Evolutionary conservation across 352 stramenopile genomes (phyloP).

Genomic region (Globisporangium nunn): DNA sequence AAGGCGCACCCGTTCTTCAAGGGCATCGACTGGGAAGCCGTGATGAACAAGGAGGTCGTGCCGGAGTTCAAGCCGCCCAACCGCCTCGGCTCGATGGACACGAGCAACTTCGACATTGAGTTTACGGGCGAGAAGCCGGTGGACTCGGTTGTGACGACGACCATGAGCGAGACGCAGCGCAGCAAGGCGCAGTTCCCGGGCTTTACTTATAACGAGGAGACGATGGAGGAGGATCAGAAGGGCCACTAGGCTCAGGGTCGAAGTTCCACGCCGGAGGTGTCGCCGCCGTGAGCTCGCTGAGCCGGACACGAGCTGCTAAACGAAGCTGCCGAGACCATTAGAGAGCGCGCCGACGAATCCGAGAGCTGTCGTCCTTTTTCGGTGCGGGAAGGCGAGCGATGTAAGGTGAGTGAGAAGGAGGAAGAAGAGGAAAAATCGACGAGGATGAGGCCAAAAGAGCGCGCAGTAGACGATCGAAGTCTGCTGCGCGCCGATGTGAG

Average conservation of each 20-base stretch:
- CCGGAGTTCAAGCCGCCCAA: conserved; percentile 91
- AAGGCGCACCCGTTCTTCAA: conserved; percentile 92
- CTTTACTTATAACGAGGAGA: conserved; percentile 88
- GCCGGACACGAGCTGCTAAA: not conserved
- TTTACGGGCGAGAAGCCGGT: conserved; percentile 90
- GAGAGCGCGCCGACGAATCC: not conserved
- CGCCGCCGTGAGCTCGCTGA: not conserved
- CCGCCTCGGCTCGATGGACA: conserved; percentile 86
- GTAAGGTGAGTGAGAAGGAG: not conserved
- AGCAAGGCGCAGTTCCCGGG: conserved; percentile 88
- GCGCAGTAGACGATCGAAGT: not conserved
- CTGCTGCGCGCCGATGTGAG: no score
- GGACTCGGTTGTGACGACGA: conserved; percentile 87
- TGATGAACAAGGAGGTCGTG: conserved; percentile 83
- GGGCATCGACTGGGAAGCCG: conserved; percentile 87
- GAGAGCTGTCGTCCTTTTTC: not conserved
- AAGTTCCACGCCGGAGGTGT: not conserved
- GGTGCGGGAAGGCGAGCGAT: not conserved
- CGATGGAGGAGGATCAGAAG: conserved; percentile 82
- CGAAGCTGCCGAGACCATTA: not conserved
- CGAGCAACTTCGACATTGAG: conserved; percentile 92
- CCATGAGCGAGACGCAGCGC: conserved; percentile 85
- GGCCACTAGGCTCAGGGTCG: conserved; percentile 38
- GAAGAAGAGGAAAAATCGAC: not conserved
- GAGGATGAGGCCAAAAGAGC: no score